Conservation (phyloP, 257 asterid genomes). For the Solanum rostratum region DNA sequence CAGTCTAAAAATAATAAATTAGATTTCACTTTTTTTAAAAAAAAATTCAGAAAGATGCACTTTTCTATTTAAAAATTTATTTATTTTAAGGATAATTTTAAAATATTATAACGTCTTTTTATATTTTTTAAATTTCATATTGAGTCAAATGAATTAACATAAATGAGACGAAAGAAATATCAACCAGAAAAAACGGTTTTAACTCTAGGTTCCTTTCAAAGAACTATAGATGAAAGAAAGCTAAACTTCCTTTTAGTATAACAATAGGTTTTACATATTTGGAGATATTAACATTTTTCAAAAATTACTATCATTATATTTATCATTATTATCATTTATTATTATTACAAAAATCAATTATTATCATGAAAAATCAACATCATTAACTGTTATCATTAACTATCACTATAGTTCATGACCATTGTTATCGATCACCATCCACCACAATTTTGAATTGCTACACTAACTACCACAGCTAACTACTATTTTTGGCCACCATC, state of each 20-base stretch:
- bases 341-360: neutral
- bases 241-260: neutral
- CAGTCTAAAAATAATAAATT: no score
- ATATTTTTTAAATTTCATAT: no score
- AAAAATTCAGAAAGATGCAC: neutral
- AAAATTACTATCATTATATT: neutral
- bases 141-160: no score
- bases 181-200: neutral
- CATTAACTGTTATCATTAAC: no score
- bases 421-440: neutral
- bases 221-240: neutral
- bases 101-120: no score
- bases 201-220: neutral
- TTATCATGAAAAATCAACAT: neutral
- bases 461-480: neutral
- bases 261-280: neutral
- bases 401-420: neutral
- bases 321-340: neutral
- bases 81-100: no score
- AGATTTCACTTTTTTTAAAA: no score
- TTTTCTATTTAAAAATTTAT: no score
- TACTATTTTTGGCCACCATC: neutral
- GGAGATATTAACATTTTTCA: neutral
- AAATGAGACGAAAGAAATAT: no score
- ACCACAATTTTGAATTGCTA: neutral